Percentiles rank a stretch among this genome's conserved stretches.
phyloP scores from a whole-genome alignment of 805 yeast genomes.

The Kurtzmaniella cleridarum region DNA sequence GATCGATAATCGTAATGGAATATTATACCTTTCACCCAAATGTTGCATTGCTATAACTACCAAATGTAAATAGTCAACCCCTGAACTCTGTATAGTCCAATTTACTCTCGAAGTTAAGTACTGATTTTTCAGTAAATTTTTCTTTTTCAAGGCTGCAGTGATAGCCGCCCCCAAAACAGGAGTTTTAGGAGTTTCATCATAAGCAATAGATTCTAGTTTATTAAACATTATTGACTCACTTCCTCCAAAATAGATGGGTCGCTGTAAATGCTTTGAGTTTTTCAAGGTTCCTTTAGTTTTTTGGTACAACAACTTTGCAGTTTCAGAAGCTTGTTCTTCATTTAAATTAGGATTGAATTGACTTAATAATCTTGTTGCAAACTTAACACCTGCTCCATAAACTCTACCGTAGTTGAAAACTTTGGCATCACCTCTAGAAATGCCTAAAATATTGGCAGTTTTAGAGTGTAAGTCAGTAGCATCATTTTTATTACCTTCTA shows the following conservation, averaged over 20 bases:
- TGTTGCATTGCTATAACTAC: constrained; percentile 85
- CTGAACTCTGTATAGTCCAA: constrained; percentile 98
- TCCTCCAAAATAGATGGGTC: constrained; percentile 71
- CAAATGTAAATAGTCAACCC: constrained; percentile 91
- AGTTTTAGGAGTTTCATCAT: constrained; percentile 72
- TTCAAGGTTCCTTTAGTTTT: constrained; percentile 69
- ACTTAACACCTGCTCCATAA: constrained; percentile 94
- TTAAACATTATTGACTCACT: constrained; percentile 91
- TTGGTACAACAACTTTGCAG: constrained; percentile 64
- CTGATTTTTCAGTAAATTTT: constrained; percentile 56
- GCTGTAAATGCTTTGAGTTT: constrained; percentile 15
- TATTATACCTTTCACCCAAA: constrained; percentile 52
- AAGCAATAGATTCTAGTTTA: constrained; percentile 80
- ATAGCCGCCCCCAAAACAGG: constrained; percentile 93
- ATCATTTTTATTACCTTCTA: constrained; percentile 87
- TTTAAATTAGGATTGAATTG: constrained; percentile 71
- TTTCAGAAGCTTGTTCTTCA: constrained; percentile 58
- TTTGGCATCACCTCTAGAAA: constrained; percentile 87
- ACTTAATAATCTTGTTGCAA: constrained; percentile 78
- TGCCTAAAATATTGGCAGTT: constrained; percentile 85
- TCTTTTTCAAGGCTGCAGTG: constrained; percentile 70
- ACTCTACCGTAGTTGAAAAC: constrained; percentile 95
- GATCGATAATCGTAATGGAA: constrained; percentile 73
- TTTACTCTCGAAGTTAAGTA: constrained; percentile 88
- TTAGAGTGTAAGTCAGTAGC: constrained; percentile 95